Percentiles rank a stretch among this genome's conserved stretches.
Conservation (phyloP, 1,284 basidiomycete genomes). For the Moesziomyces antarcticus region DNA sequence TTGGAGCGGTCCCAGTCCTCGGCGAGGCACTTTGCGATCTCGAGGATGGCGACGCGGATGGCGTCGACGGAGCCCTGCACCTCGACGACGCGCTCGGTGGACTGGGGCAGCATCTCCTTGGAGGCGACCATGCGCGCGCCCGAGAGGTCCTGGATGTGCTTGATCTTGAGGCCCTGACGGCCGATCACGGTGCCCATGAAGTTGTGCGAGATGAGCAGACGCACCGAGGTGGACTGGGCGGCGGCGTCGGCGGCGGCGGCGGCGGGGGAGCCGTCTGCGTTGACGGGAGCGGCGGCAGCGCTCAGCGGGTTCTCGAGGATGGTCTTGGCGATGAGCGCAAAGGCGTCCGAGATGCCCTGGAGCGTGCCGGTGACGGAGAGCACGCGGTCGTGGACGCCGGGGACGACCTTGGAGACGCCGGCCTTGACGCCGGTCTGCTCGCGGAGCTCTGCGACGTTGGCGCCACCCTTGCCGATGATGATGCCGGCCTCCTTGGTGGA, state of each 20-base stretch:
- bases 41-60: constrained; percentile 89
- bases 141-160: constrained; percentile 68
- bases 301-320: constrained; percentile 73
- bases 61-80: constrained; percentile 91
- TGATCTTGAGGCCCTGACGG: constrained; percentile 68
- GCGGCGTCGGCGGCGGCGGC: constrained; percentile 73
- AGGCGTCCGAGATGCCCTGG: constrained; percentile 93
- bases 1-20: constrained; percentile 96
- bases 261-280: constrained; percentile 73
- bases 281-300: constrained; percentile 37
- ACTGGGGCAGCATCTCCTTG: constrained; percentile 68
- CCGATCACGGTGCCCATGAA: constrained; percentile 69
- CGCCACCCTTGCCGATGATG: constrained; percentile 82
- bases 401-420: constrained; percentile 97
- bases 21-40: constrained; percentile 93
- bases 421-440: constrained; percentile 96
- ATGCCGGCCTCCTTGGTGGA: constrained; percentile 66
- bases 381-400: constrained; percentile 96
- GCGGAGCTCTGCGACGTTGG: constrained; percentile 95
- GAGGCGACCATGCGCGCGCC: constrained; percentile 68
- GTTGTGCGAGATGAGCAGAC: constrained; percentile 71
- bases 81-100: constrained; percentile 82
- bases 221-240: constrained; percentile 84
- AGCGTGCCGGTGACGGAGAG: constrained; percentile 91
- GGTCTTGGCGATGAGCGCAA: constrained; percentile 91